Percentiles rank a stretch among this genome's conserved stretches.
phyloP scores from a whole-genome alignment of 441 rosid species.

The Gossypium aridum region DNA sequence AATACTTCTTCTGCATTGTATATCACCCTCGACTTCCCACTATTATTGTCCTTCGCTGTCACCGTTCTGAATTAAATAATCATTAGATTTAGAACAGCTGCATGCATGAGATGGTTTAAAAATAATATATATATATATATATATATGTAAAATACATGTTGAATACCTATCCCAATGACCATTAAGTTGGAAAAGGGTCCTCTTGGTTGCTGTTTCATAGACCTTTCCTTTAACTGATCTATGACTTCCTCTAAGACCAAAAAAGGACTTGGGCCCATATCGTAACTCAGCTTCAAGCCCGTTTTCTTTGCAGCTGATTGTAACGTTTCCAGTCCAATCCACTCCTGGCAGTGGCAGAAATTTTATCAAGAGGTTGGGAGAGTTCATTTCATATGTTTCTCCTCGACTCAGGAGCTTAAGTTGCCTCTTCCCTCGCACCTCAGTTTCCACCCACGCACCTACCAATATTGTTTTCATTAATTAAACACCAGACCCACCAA shows the following conservation, averaged over 20 bases:
- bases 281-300: conserved; percentile 55
- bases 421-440: conserved; percentile 51
- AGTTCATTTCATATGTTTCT: conserved; percentile 76
- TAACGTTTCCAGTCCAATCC: conserved; percentile 61
- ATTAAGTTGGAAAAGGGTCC: conserved; percentile 35
- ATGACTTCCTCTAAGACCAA: conserved; percentile 34
- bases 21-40: conserved; percentile 34
- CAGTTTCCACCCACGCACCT: conserved; percentile 66
- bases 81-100: not conserved
- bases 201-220: conserved; percentile 33
- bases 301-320: conserved; percentile 50
- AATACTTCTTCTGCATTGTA: conserved; percentile 54
- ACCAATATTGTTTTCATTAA: not conserved
- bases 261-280: conserved; percentile 30
- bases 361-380: conserved; percentile 51
- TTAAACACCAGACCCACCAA: not conserved
- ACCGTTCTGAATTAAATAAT: conserved; percentile 36
- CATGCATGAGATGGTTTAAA: too few species aligned
- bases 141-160: too few species aligned
- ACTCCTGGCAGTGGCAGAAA: conserved; percentile 52
- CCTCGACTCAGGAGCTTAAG: conserved; percentile 45
- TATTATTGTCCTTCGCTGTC: conserved; percentile 38
- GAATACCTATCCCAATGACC: conserved; percentile 79
- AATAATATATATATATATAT: too few species aligned
- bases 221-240: conserved; percentile 60